phyloP scores from a whole-genome alignment of 805 yeast species.

The Phaffomyces antillensis region DNA sequence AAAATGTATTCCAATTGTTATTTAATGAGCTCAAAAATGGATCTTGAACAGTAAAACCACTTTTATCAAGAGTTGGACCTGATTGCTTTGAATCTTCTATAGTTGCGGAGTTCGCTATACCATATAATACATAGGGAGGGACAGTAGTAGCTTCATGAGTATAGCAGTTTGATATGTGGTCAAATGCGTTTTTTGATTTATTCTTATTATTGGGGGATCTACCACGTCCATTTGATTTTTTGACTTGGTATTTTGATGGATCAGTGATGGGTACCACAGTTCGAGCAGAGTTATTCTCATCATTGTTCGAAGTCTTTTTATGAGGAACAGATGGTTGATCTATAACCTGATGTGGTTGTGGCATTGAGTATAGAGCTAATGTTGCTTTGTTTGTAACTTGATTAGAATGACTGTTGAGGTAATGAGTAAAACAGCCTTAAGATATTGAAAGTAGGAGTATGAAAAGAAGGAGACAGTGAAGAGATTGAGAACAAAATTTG shows the following conservation, averaged over 20 bases:
- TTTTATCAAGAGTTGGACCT: not conserved
- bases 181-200: slow-evolving; percentile 9
- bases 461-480: no score
- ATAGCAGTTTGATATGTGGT: slow-evolving; percentile 24
- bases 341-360: no score
- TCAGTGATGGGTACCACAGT: no score
- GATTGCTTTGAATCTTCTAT: slow-evolving; percentile 13
- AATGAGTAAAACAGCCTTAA: no score
- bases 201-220: not conserved
- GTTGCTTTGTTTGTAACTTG: no score
- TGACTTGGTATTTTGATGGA: no score
- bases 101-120: slow-evolving; percentile 28
- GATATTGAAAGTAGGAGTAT: no score
- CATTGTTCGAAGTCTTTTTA: not conserved
- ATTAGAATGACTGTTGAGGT: no score
- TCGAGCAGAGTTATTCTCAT: not conserved
- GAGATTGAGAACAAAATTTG: no score
- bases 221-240: not conserved
- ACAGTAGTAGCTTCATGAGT: slow-evolving; percentile 35
- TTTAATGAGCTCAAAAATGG: slow-evolving; percentile 32
- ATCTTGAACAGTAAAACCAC: slow-evolving; percentile 13
- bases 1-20: slow-evolving; percentile 45
- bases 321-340: not conserved
- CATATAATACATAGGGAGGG: slow-evolving; percentile 63
- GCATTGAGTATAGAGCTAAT: no score